A percentile compares a stretch with the other conserved stretches of the same genome.
These are phyloP conservation scores for Stephania cephalantha DNA, from an alignment of 164 flowering plant species.

Conservation along the genomic window DNA sequence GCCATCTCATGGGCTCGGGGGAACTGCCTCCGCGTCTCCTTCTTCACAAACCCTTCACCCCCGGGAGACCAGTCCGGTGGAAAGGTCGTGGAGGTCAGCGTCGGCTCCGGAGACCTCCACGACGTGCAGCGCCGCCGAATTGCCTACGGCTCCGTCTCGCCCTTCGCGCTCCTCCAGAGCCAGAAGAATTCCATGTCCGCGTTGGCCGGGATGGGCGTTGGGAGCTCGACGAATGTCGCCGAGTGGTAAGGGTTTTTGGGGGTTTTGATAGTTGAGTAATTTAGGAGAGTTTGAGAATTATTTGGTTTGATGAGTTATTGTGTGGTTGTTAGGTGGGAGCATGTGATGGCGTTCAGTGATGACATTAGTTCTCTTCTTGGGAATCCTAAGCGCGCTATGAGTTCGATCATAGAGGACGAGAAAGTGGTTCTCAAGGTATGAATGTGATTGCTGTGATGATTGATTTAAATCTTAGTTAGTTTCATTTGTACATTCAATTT, in stretches of 20 bases:
- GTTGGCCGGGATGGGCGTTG: slow-evolving; percentile 38
- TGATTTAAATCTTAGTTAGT: neutral
- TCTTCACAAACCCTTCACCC: slow-evolving; percentile 25
- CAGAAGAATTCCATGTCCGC: slow-evolving; percentile 41
- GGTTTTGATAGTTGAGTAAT: too few relatives aligned
- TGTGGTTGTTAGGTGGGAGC: slow-evolving; percentile 58
- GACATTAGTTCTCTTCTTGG: slow-evolving; percentile 67
- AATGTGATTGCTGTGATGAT: too few relatives aligned
- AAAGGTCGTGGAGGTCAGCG: slow-evolving; percentile 74
- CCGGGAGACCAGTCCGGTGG: slow-evolving; percentile 42
- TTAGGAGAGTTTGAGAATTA: too few relatives aligned
- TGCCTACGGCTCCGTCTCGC: slow-evolving; percentile 80
- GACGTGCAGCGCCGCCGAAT: slow-evolving; percentile 63
- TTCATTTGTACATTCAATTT: neutral
- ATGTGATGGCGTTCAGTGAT: slow-evolving; percentile 80
- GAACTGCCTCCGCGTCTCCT: slow-evolving; percentile 67
- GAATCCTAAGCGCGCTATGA: slow-evolving; percentile 24
- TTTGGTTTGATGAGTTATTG: neutral
- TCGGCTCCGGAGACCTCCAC: slow-evolving; percentile 37
- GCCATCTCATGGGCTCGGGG: slow-evolving; percentile 85
- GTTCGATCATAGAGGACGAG: slow-evolving; percentile 59
- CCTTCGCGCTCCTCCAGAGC: slow-evolving; percentile 83
- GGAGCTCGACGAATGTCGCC: slow-evolving; percentile 25
- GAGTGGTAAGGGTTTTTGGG: slow-evolving; percentile 42
- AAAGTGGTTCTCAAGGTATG: slow-evolving; percentile 55